Evolutionary conservation across 2,329 filamentous ascomycete genomes (phyloP), one percentile per base, ranked within the genome.

Genomic region (Aureobasidium sp.): DNA sequence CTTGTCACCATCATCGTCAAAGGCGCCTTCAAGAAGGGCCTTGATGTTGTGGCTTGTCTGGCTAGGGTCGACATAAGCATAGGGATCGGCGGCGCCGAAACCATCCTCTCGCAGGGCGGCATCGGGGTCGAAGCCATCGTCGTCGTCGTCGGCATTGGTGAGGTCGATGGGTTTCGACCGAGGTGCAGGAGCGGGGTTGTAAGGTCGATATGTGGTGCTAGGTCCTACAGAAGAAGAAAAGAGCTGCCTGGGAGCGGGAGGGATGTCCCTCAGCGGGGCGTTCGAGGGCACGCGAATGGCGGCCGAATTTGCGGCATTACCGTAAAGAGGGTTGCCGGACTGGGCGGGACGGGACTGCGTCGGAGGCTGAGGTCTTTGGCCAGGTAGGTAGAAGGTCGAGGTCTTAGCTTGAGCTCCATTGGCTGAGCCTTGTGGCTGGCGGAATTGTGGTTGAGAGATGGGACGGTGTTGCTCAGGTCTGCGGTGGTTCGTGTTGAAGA

Each of bases 11-110:
- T 88, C 86, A 15, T 90, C 88, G 59, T 92, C 88, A 74, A 93
- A 85, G 11, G 88, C 88, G 8, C 89, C 90, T 71, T 93, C 90
- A 1, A 94, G 79, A n/a, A 94, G 74, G 8, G 87, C 88, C 71
- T 94, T 94, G 66, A 94, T 80, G 67, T 93, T 89, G 50, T 86
- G 86, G 56, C 83, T 85, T 12, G 90, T 89, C 71, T 90, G 87
- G 62, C 79, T 78, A 0, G 87, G 84, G 66, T 92, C 88, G 6
- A 88, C 85, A 67, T 89, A 91, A 61, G 77, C 78, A 67, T 79
- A 78, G 12, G 81, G 77, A 66, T 86, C 83, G 17, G 77, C 74
- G 0, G 79, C 76, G 5, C 81, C 81, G 67, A 84, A 85, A 5
- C 72, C 71, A 31, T 80, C 76, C 37, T 78, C 73, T 15, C 74